Evolutionary conservation across 768 basidiomycete species (phyloP).

Genomic region (Lentinula raphanica): DNA sequence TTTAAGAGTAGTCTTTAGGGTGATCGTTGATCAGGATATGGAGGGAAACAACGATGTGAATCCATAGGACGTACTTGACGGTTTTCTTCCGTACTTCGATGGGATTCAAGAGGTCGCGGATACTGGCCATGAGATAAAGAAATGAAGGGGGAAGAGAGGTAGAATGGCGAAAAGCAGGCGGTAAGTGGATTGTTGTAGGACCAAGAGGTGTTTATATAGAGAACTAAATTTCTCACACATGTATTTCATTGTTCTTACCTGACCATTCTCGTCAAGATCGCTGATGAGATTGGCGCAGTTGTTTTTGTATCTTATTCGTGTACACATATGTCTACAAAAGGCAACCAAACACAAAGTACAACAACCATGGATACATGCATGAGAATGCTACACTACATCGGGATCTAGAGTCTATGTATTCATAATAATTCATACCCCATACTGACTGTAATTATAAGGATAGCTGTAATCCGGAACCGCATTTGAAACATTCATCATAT

Average conservation of each 20-base stretch:
- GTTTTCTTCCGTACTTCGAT: slow-evolving; percentile 33
- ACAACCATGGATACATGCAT: background rate
- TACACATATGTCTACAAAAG: slow-evolving; percentile 4
- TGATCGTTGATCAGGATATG: background rate
- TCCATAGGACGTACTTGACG: slow-evolving; percentile 36
- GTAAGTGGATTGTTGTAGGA: slow-evolving; percentile 18
- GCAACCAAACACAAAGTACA: slow-evolving; percentile 1
- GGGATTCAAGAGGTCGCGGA: slow-evolving; percentile 54
- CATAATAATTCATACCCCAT: slow-evolving; percentile 7
- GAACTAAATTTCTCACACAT: background rate
- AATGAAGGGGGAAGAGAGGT: background rate
- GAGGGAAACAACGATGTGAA: background rate
- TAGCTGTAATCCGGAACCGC: slow-evolving; percentile 3
- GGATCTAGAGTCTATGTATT: background rate
- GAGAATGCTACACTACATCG: background rate
- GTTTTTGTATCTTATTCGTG: background rate
- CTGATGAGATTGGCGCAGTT: slow-evolving; percentile 3
- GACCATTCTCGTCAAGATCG: background rate
- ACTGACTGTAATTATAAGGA: slow-evolving; percentile 9
- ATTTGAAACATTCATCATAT: slow-evolving; percentile 1
- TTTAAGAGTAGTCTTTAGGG: slow-evolving; percentile 24
- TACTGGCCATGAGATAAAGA: slow-evolving; percentile 49
- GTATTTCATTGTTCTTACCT: slow-evolving; percentile 1
- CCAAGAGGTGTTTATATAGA: slow-evolving; percentile 14
- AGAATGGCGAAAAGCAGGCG: background rate